phyloP scores from a whole-genome alignment of 306 rosid species.

The Quercus agrifolia region DNA sequence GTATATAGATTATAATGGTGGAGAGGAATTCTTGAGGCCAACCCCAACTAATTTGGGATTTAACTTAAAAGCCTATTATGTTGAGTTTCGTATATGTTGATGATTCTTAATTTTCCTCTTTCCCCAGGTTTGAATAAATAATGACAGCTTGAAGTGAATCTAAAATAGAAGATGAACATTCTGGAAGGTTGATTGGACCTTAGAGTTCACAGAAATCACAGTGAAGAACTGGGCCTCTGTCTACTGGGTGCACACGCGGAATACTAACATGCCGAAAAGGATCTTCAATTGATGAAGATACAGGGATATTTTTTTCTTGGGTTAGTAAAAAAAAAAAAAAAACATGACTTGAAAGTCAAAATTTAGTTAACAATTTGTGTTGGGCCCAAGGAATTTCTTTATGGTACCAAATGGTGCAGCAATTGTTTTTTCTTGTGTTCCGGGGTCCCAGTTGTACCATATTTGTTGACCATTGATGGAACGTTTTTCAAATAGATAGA shows the following conservation, averaged over 20 bases:
- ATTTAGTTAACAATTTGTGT: too few species aligned
- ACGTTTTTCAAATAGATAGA: background rate
- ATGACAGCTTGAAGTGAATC: background rate
- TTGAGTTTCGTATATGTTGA: background rate
- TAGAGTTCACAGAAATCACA: background rate
- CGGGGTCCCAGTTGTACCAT: background rate
- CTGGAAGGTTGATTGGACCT: background rate
- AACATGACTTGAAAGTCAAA: too few species aligned
- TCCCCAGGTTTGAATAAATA: background rate
- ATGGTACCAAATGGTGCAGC: background rate
- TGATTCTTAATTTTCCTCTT: background rate
- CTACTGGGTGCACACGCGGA: background rate
- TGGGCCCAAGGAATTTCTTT: too few species aligned
- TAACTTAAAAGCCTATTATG: background rate
- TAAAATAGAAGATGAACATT: background rate
- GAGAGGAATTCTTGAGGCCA: background rate
- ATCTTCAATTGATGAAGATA: background rate
- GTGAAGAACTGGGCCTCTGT: background rate
- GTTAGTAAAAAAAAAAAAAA: too few species aligned
- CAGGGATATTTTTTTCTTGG: background rate
- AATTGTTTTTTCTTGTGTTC: background rate
- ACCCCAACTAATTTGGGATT: background rate
- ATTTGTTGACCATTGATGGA: background rate
- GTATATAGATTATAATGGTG: background rate
- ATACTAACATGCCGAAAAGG: background rate